Conservation (phyloP, 345 rosid genomes). For the Eutrema yunnanense region DNA sequence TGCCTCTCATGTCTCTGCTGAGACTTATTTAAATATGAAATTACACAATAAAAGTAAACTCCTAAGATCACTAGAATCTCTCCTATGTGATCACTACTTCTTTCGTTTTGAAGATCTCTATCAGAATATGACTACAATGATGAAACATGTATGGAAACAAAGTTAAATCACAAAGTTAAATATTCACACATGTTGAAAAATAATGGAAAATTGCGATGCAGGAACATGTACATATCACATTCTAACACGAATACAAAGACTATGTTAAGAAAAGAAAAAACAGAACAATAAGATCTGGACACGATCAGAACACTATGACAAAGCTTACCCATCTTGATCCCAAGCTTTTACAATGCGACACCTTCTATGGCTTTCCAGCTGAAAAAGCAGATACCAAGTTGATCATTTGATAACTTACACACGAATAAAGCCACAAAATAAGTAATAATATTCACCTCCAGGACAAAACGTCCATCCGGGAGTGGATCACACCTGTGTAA, state of each 20-base stretch:
- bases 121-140: not conserved
- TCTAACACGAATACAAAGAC: not conserved
- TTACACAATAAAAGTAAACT: too few relatives aligned
- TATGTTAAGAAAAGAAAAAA: not conserved
- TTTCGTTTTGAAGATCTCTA: too few relatives aligned
- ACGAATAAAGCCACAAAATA: not conserved
- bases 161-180: not conserved
- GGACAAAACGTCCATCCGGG: slow-evolving; percentile 80
- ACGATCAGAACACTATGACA: not conserved
- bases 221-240: not conserved
- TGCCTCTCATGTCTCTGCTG: too few relatives aligned
- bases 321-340: slow-evolving; percentile 97
- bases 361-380: slow-evolving; percentile 88
- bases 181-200: not conserved
- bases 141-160: not conserved
- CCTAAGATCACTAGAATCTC: too few relatives aligned
- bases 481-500: slow-evolving; percentile 84
- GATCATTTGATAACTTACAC: not conserved
- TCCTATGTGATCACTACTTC: too few relatives aligned
- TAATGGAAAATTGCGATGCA: not conserved
- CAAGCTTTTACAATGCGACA: slow-evolving; percentile 64
- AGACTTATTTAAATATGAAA: too few relatives aligned
- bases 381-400: slow-evolving; percentile 14
- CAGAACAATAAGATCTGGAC: not conserved
- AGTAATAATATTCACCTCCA: slow-evolving; percentile 49